These are phyloP conservation scores for Trametes gibbosa DNA, from an alignment of 768 basidiomycete species.

Conservation along the genomic window DNA sequence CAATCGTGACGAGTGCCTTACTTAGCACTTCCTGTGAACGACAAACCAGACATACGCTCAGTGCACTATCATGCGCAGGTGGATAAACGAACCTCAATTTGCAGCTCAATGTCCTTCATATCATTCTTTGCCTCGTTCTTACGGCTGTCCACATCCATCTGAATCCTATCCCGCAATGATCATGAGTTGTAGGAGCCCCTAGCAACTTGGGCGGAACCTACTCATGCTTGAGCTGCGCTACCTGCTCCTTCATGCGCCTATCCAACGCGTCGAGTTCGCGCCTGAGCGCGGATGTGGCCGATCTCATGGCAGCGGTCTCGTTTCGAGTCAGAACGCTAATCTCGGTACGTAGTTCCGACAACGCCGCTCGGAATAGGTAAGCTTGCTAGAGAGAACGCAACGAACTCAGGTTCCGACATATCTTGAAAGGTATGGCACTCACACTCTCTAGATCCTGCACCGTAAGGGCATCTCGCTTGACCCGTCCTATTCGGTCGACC, in stretches of 20 bases:
- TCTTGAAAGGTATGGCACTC: constrained; percentile 29
- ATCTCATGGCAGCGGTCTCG: constrained; percentile 79
- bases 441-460: constrained; percentile 83
- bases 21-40: constrained; percentile 64
- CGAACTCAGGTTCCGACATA: neutral
- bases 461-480: constrained; percentile 68
- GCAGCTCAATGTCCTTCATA: constrained; percentile 78
- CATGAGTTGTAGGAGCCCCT: neutral
- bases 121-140: constrained; percentile 90
- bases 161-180: constrained; percentile 54
- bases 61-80: neutral
- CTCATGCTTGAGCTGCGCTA: constrained; percentile 91
- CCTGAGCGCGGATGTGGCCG: constrained; percentile 71
- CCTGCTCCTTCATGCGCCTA: constrained; percentile 92
- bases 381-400: constrained; percentile 62
- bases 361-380: constrained; percentile 90
- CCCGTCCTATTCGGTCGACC: constrained; percentile 70
- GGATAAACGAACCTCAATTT: constrained; percentile 59
- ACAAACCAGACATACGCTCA: neutral
- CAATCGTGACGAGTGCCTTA: constrained; percentile 67
- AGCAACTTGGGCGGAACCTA: constrained; percentile 38
- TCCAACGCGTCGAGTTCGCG: constrained; percentile 84
- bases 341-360: constrained; percentile 87
- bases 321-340: constrained; percentile 79
- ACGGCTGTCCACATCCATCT: constrained; percentile 93